Evolutionary conservation across 768 basidiomycete genomes (phyloP), one percentile per base, ranked within the genome.

Genomic region (Collybiopsis confluens): DNA sequence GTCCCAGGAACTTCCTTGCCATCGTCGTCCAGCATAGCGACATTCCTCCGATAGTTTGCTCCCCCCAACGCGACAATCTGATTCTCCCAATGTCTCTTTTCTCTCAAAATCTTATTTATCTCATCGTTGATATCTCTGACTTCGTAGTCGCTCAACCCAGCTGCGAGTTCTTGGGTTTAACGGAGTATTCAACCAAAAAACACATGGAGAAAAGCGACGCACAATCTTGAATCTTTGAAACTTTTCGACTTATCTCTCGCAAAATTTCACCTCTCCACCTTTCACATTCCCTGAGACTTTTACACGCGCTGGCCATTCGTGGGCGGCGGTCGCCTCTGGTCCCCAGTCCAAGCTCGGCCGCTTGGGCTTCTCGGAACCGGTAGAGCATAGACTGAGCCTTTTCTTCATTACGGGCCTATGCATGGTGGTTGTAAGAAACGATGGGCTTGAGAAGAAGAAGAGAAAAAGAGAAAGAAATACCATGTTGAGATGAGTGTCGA

Each of bases 201-300:
- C 30, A 40, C 24, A 40, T 8, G 23, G 7, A 53, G 8, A 16
- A 38, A 51, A 4, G n/a, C 16, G 5, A 73, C 90, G 56, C 28
- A 94, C 93, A 72, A 64, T 99, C 96, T 68, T 99, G 96, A 43
- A 98, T 98, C 70, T 98, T 98, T 15, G 92, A 93, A 23, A 98
- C 96, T 68, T 99, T 98, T 56, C 96, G 68, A 65, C 91, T 93
- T 45, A 98, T 94, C 65, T 99, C 96, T 40, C 93, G 76, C 52
- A 99, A 66, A 18, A 98, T 92, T 69, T 98, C 96, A 54, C 95
- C 96, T 65, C 96, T 73, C 93, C 94, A 98, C 52, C 93, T 77
- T 69, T 99, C 96, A 62, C 92, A 95, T 45, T 98, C 94, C 35
- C 92, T 76, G 61, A 98, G 66, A 62, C 88, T 94, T 69, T 95